Evolutionary conservation across 2,329 filamentous ascomycete species (phyloP).

Genomic region (Blastomyces gilchristii): DNA sequence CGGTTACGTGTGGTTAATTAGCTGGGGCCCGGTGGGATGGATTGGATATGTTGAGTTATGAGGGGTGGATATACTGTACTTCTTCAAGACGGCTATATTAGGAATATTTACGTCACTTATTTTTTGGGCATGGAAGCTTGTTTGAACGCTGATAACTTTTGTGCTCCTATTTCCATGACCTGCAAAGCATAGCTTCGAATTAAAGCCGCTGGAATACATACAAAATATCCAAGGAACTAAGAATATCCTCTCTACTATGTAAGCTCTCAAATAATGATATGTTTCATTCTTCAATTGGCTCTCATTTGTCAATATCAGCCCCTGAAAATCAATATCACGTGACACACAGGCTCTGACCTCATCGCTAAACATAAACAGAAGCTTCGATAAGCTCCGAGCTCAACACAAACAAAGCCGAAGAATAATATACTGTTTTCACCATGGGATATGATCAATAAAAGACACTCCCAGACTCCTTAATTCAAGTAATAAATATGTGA

Average conservation of each 20-base stretch:
- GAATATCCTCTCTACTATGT: background rate
- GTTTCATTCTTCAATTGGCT: too few species aligned
- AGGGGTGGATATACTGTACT: too few species aligned
- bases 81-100: too few species aligned
- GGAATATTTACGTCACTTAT: too few species aligned
- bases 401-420: background rate
- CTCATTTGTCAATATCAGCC: background rate
- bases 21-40: background rate
- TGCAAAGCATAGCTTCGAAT: background rate
- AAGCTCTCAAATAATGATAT: background rate
- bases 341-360: background rate
- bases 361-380: background rate
- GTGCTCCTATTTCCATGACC: background rate
- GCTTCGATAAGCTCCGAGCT: background rate
- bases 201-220: background rate
- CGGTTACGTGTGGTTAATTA: background rate
- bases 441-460: background rate
- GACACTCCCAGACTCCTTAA: background rate
- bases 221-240: background rate
- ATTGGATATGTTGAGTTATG: background rate
- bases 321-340: background rate
- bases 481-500: background rate
- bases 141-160: too few species aligned
- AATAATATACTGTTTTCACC: background rate
- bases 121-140: too few species aligned